Evolutionary conservation across 2,329 filamentous ascomycete genomes (phyloP).

Genomic region (Leptodontidium sp.): DNA sequence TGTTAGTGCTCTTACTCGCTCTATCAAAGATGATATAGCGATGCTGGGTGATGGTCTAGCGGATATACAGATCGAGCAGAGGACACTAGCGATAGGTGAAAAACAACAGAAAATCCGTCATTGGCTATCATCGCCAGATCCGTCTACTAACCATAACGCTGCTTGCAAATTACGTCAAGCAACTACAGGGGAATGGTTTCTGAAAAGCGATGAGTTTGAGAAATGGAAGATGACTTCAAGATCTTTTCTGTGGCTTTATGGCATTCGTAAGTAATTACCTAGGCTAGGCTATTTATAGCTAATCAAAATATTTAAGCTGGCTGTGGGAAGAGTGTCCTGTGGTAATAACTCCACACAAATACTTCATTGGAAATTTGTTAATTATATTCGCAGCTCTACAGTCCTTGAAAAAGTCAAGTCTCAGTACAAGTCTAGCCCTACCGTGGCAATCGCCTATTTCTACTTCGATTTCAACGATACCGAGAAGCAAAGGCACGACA

Average conservation of each 20-base stretch:
- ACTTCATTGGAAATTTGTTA: conserved; percentile 13
- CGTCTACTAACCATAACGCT: conserved; percentile 47
- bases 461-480: conserved; percentile 52
- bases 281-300: conserved; percentile 14
- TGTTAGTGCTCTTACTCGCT: conserved; percentile 15
- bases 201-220: too few species aligned
- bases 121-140: conserved; percentile 41
- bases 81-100: too few species aligned
- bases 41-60: too few species aligned
- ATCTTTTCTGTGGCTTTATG: too few species aligned
- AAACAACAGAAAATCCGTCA: too few species aligned
- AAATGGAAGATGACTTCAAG: too few species aligned
- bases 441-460: conserved; percentile 46
- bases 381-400: conserved; percentile 36
- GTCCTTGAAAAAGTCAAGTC: too few species aligned
- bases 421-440: conserved; percentile 28
- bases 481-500: too few species aligned
- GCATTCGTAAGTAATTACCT: conserved; percentile 40
- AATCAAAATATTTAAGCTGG: conserved; percentile 41
- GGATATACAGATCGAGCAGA: too few species aligned
- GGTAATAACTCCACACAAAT: conserved; percentile 17
- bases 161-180: too few species aligned
- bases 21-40: conserved; percentile 25
- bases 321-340: conserved; percentile 50
- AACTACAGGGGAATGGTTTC: too few species aligned